Conservation (phyloP, 2,329 filamentous ascomycete genomes). For the Trichoderma endophyticum region DNA sequence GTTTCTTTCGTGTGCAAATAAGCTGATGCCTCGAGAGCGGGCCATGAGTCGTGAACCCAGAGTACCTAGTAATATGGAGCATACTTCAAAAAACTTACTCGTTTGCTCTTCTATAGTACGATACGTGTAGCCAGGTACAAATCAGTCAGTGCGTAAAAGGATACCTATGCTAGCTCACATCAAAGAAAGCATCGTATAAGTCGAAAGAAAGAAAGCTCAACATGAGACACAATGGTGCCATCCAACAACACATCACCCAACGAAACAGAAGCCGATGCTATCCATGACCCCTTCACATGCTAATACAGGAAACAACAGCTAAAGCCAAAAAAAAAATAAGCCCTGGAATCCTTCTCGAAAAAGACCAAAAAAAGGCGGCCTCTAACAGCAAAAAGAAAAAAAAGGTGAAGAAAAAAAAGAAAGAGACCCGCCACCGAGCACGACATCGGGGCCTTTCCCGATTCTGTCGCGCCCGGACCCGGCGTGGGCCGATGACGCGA, state of each 20-base stretch:
- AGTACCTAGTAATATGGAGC: not conserved
- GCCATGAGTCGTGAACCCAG: not conserved
- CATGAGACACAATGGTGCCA: not conserved
- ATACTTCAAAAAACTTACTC: not conserved
- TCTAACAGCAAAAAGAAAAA: too few relatives aligned
- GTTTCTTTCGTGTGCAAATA: not conserved
- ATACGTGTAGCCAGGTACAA: not conserved
- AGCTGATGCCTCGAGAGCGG: not conserved
- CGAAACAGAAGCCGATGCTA: slow-evolving; percentile 2
- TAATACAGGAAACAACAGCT: too few relatives aligned
- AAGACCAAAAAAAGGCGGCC: not conserved
- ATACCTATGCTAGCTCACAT: not conserved
- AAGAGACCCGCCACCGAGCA: not conserved
- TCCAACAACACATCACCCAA: not conserved
- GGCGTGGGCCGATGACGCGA: slow-evolving; percentile 27
- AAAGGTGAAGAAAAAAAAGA: not conserved
- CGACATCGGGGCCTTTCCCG: slow-evolving; percentile 19
- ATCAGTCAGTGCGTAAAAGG: not conserved
- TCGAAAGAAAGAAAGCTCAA: not conserved
- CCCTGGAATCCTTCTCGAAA: slow-evolving; percentile 3
- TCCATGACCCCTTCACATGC: slow-evolving; percentile 3
- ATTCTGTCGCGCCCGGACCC: slow-evolving; percentile 13
- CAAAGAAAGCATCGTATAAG: not conserved
- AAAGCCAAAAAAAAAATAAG: not conserved
- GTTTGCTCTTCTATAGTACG: not conserved